Evolutionary conservation across 1,284 basidiomycete species (phyloP), one percentile per base, ranked within the genome.

Genomic region (Rhodotorula glutinis): DNA sequence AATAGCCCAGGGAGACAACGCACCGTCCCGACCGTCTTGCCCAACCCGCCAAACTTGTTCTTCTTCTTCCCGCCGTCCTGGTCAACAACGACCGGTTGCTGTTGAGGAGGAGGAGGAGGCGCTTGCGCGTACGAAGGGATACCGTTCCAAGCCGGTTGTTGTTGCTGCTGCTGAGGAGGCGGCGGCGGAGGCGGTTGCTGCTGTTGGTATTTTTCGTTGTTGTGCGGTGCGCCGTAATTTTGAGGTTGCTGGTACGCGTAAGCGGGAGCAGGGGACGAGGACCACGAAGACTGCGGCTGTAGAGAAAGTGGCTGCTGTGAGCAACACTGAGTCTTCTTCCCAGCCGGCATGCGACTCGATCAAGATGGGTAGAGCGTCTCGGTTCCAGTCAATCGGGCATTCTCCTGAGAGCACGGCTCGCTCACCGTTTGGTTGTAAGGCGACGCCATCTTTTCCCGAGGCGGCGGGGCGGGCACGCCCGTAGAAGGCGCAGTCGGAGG

Each of bases 181-280:
- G 29, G 43, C 7, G 25, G 33, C 16, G 55, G 51, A 38, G 41
- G 40, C 8, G 62, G 29, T 19, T 25, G 38, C 52, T 60, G 63
- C 16, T 41, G 21, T 3, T 38, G 9, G 29, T 60, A 33, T 8
- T 53, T 44, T 9, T 52, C 19, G 47, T 52, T 41, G n/a, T 25
- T 8, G 29, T 23, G 16, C 16, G 27, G 41, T 3, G 25, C 13
- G 29, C 58, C 53, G 51, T 67, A 67, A 53, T 25, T 8, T 17
- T 70, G 69, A 13, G 65, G 56, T 44, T 67, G 65, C 29, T 62
- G 43, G 56, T 70, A 67, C n/a, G 69, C 63, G 62, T 62, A 65
- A 21, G 54, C 47, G 2, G 47, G 27, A 11, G 30, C 25, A 25
- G 46, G 46, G 21, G 52, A 53, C 21, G 38, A 29, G 11, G 59